Conservation (phyloP, 2,329 filamentous ascomycete species). For the Dactylellina parvicollis region DNA sequence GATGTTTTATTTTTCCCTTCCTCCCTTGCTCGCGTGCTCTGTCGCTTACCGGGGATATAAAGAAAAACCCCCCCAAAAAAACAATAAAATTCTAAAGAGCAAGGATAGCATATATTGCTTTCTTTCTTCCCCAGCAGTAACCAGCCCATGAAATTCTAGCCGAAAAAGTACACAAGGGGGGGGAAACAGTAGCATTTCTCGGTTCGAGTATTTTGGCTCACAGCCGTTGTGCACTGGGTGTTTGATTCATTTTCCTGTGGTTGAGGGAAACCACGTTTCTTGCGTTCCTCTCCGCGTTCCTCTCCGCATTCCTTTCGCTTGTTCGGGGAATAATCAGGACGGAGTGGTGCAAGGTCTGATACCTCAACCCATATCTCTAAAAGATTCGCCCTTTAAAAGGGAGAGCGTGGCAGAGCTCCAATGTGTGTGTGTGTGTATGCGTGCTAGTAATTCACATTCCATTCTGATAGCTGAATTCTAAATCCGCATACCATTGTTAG, state of each 20-base stretch:
- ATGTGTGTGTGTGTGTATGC: neutral
- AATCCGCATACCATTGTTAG: slow-evolving; percentile 41
- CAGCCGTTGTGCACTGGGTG: neutral
- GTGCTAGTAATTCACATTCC: slow-evolving; percentile 26
- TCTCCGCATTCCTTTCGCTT: slow-evolving; percentile 52
- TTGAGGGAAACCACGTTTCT: neutral
- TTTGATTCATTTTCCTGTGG: too few relatives aligned
- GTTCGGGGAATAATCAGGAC: slow-evolving; percentile 50
- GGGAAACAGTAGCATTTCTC: neutral
- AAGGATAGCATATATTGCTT: slow-evolving; percentile 9
- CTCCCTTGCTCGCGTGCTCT: slow-evolving; percentile 26
- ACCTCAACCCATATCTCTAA: slow-evolving; percentile 36
- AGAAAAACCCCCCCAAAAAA: too few relatives aligned
- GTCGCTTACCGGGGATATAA: slow-evolving; percentile 21
- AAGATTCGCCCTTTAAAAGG: neutral
- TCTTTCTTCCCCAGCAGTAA: neutral
- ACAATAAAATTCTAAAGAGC: neutral
- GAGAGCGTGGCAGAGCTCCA: slow-evolving; percentile 5
- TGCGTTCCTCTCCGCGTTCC: slow-evolving; percentile 39
- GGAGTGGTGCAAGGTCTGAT: slow-evolving; percentile 21
- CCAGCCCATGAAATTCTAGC: slow-evolving; percentile 4
- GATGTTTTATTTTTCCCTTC: slow-evolving; percentile 5
- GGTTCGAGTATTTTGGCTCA: neutral
- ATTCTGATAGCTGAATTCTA: slow-evolving; percentile 40
- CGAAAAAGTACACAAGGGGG: neutral